Evolutionary conservation across 768 basidiomycete species (phyloP), one percentile per base, ranked within the genome.

Genomic region (Crassisporium funariophilum): DNA sequence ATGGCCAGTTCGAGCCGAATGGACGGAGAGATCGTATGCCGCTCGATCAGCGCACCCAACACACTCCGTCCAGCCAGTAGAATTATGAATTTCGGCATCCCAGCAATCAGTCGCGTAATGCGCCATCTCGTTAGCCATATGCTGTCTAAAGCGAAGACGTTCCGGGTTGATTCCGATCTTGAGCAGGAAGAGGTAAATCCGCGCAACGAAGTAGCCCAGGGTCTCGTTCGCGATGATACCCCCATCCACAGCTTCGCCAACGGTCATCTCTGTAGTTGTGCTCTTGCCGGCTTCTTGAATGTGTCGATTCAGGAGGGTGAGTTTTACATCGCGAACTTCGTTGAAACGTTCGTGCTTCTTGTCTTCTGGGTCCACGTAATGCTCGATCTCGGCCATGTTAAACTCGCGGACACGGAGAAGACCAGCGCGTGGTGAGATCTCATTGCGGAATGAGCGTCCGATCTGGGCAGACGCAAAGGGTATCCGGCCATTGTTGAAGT

Each of bases 351-450:
- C 72, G 68, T 98, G 97, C 4, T 67, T 71, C 73, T 98, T 99
- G 73, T 97, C 85, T 34, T 79, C 77, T 11, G 97, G 97, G 74
- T 98, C 97, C 56, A 99, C 97, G 54, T 76, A 99, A 73, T 99
- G 97, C 71, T 99, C 97, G 63, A 99, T 97, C 74, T 99, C 97
- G 36, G 94, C 97, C 95, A 98, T 97, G 9, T 92, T 97, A 73
- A 98, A 99, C 67, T 99, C 97, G 56, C 95, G 90, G 23, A 98
- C 95, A 50, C 97, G 94, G 37, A 99, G 79, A 31, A 99, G 78
- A 43, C 97, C 97, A 29, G 95, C 92, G 46, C 93, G 89, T 11
- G 97, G 97, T 0, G 94, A 95, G 57, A 99, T 98, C 66, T 98
- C 97, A 65, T 99, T 99, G 42, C 97, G 84, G 81, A 99, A 99